Base-by-base conservation (phyloP, 129 eudicot species). In the Helichrysum umbraculigerum region DNA sequence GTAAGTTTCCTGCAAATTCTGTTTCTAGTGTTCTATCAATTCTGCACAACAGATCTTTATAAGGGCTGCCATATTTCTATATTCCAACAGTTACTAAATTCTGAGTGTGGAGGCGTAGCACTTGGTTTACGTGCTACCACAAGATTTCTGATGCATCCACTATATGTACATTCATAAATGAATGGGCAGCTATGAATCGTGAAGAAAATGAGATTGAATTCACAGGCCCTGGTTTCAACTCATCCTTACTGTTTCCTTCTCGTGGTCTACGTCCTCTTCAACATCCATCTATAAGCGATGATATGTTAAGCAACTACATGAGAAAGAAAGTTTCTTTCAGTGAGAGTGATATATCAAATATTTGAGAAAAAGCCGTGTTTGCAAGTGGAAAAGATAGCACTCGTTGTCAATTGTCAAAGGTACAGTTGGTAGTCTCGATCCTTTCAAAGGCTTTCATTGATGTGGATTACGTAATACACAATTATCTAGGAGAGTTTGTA, bases 101-200 rank as follows among this genome's bases (percentile, higher is more conserved):
- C 30, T 25, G 60, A 54, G 20, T 82, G 85, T 65, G 82, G 79
- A 22, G 82, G 78, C 3, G 3, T 76, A 59, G 78, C 82, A 7
- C n/a, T 82, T 47, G 70, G 72, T 65, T n/a, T 77, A 47, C 32
- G 71, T 28, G 21, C 66, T 44, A 34, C 82, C 79, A 77, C 60
- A 82, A 59, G 44, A 66, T 78, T 74, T 80, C 16, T 14, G 86
- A 82, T 25, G 76, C 62, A 0, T 66, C 71, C 8, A 72, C 79
- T 1, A 19, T 72, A 11, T 25, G 44, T 61, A 30, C 59, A 10
- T 73, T 82, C 29, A 4, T 78, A 21, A 25, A 7, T 12, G 67
- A 51, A 42, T 72, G 79, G 86, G 72, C 63, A 22, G 60, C 37
- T 58, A 61, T 50, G 7, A 65, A 60, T 21, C 69, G 34, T 8